A percentile compares a stretch with the other conserved stretches of the same genome.
These are phyloP conservation scores for Alnus rubra DNA, from an alignment of 306 rosid genomes.

Conservation along the genomic window DNA sequence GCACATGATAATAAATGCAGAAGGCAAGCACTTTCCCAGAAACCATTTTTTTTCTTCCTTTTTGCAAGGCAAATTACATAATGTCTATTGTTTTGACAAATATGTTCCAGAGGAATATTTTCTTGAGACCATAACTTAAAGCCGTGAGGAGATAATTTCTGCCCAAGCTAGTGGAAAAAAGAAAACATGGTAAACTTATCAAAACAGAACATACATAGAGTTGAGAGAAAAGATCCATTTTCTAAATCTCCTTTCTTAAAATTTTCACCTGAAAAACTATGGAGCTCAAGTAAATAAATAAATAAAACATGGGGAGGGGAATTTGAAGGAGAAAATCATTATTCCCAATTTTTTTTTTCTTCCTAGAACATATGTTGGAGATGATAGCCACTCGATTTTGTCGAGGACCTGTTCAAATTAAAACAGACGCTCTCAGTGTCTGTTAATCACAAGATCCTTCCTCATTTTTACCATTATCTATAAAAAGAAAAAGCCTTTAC, in stretches of 20 bases:
- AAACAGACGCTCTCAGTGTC: slow-evolving; percentile 17
- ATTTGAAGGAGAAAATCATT: background rate
- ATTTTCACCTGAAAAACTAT: background rate
- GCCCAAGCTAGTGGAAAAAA: slow-evolving; percentile 20
- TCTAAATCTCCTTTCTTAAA: background rate
- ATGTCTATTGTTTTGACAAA: background rate
- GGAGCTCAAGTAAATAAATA: background rate
- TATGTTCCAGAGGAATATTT: slow-evolving; percentile 23
- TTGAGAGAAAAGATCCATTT: background rate
- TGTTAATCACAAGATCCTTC: slow-evolving; percentile 26
- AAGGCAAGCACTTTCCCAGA: no score
- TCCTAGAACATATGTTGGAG: slow-evolving; percentile 16
- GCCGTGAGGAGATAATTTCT: slow-evolving; percentile 7
- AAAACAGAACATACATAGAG: background rate
- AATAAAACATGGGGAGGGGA: background rate
- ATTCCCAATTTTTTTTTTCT: background rate
- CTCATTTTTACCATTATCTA: background rate
- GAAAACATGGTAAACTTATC: background rate
- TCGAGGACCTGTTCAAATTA: slow-evolving; percentile 28
- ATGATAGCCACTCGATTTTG: slow-evolving; percentile 21
- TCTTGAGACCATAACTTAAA: slow-evolving; percentile 14
- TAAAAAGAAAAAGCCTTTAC: background rate
- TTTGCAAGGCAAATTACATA: background rate
- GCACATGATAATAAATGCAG: background rate
- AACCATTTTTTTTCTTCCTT: no score